phyloP scores from a whole-genome alignment of 2,329 filamentous ascomycete genomes.

The Thielaviopsis punctulata region DNA sequence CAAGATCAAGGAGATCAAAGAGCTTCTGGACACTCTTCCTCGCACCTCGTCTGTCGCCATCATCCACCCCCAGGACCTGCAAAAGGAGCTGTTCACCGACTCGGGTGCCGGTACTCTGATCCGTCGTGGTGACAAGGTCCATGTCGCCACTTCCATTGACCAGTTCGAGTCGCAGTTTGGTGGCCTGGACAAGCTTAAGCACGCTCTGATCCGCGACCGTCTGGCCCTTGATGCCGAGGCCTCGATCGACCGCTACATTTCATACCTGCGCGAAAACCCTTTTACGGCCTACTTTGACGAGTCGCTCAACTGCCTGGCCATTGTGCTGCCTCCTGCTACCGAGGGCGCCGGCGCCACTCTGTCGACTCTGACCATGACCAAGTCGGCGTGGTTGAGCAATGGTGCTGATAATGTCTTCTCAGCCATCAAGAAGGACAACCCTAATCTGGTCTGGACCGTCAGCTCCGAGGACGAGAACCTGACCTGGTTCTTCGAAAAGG shows the following conservation, averaged over 20 bases:
- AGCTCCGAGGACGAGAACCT: conserved; percentile 91
- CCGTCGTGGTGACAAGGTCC: conserved; percentile 76
- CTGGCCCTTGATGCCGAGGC: conserved; percentile 67
- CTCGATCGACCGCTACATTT: conserved; percentile 73
- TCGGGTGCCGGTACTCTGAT: conserved; percentile 89
- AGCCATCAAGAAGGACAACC: conserved; percentile 83
- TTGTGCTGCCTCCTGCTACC: conserved; percentile 60
- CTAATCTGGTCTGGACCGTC: conserved; percentile 89
- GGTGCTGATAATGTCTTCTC: conserved; percentile 90
- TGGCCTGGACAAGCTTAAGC: conserved; percentile 52
- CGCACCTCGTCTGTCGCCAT: conserved; percentile 91
- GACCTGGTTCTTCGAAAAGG: conserved; percentile 96
- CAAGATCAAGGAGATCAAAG: conserved; percentile 97
- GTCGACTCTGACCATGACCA: conserved; percentile 82
- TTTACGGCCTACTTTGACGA: conserved; percentile 96
- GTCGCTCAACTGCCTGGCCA: conserved; percentile 76
- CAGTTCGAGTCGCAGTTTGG: conserved; percentile 48
- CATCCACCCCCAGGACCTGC: conserved; percentile 86
- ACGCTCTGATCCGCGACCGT: conserved; percentile 64
- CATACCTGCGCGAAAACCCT: conserved; percentile 55
- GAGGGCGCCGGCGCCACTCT: conserved; percentile 60
- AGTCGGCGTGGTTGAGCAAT: conserved; percentile 86
- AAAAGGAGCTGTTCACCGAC: conserved; percentile 94
- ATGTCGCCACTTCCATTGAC: conserved; percentile 50
- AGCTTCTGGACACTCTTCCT: conserved; percentile 73